phyloP scores from a whole-genome alignment of 257 asterid genomes.

The Solanum stenotomum region DNA sequence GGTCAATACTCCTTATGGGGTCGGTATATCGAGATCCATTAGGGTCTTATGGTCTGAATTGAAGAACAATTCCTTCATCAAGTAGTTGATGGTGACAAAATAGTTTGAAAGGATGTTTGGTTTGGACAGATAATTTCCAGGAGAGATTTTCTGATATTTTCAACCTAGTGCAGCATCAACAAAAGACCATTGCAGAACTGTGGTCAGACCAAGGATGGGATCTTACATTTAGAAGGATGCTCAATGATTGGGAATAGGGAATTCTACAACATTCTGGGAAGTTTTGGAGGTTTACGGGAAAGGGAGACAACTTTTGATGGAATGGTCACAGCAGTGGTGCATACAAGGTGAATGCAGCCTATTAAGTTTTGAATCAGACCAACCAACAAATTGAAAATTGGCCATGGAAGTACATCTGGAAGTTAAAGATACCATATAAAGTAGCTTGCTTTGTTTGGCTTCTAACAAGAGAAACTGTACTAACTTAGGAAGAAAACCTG shows the following conservation, averaged over 20 bases:
- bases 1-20: neutral
- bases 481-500: neutral
- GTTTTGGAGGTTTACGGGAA: neutral
- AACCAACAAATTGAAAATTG: neutral
- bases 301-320: neutral
- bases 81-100: neutral
- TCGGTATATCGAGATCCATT: no score
- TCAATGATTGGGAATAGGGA: neutral
- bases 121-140: neutral
- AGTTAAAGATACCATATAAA: neutral
- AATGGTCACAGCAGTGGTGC: neutral
- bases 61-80: neutral
- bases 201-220: neutral
- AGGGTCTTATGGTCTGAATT: neutral
- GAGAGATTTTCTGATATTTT: neutral
- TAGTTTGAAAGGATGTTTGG: neutral
- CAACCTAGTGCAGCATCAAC: neutral
- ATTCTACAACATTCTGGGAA: neutral
- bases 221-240: neutral
- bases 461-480: neutral
- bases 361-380: neutral
- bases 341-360: neutral
- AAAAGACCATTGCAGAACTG: neutral
- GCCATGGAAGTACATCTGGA: neutral
- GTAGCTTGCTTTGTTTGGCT: neutral